These are phyloP conservation scores for Blepharisma japonicum DNA, from an alignment of 73 alveolate genomes.

Conservation along the genomic window DNA sequence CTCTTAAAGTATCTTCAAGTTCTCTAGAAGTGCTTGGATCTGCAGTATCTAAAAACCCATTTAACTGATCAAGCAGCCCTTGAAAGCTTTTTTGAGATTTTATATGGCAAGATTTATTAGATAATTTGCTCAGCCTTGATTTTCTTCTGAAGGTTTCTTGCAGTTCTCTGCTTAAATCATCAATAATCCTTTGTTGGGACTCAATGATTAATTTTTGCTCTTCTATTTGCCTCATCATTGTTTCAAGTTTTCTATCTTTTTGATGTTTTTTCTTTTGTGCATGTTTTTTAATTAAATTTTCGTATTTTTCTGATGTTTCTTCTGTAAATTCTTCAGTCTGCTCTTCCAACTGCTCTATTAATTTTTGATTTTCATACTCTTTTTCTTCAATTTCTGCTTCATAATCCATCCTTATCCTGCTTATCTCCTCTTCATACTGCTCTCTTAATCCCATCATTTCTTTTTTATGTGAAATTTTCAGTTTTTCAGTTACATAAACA, in stretches of 20 bases:
- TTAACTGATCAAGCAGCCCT: neutral
- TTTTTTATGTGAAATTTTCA: neutral
- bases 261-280: too few species aligned
- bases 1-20: conserved; percentile 3
- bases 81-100: neutral
- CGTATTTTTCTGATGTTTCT: too few species aligned
- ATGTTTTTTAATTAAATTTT: too few species aligned
- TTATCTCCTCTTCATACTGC: neutral
- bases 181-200: neutral
- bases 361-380: conserved; percentile 4
- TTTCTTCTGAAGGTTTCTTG: neutral
- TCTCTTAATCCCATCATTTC: conserved; percentile 1
- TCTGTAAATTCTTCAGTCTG: too few species aligned
- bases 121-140: neutral
- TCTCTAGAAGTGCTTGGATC: conserved; percentile 3
- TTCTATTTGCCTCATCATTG: too few species aligned
- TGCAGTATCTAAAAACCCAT: neutral
- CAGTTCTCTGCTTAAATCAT: conserved; percentile 20
- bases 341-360: neutral
- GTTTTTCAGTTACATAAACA: neutral
- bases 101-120: too few species aligned
- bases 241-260: too few species aligned
- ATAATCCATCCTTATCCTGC: neutral
- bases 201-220: too few species aligned
- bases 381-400: conserved; percentile 2